Evolutionary conservation across 2,329 filamentous ascomycete species (phyloP), one percentile per base, ranked within the genome.

Genomic region (Fusarium sp.): DNA sequence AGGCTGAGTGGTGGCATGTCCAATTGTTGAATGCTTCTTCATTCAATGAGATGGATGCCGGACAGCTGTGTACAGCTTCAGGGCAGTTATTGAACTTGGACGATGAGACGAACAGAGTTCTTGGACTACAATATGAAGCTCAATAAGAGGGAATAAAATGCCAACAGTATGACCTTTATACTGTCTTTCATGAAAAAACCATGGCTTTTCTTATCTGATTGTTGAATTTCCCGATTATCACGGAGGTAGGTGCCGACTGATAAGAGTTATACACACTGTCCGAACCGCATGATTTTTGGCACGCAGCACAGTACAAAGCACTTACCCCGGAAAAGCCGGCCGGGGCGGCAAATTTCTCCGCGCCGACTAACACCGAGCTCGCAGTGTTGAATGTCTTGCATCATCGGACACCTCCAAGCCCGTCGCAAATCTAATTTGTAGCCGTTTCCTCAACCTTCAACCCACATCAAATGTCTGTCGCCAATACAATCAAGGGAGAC

Each of bases 401-500:
- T 77, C 75, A 77, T 72, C 67, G 61, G 67, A 44, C 34, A 56
- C 19, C 53, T 58, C 57, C 65, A 65, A 57, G 52, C 53, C 62
- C 45, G 67, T 71, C 70, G 72, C 70, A 50, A 75, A 62, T 61
- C 62, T 71, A 55, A 60, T 62, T 28, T 51, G 41, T 53, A 44
- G 53, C 46, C 62, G 55, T 63, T 59, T 41, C 51, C 49, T 25
- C 56, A 58, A 58, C 67, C 62, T 62, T 64, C 72, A 68, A 73
- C 63, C 77, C 79, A 54, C 69, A 77, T 81, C 58, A 58, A 55
- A 83, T 83, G 81, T 81, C 81, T 65, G 77, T 77, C 63, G 78
- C 78, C 57, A 74, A 74, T 52, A 76, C 76, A 62, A 68, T 81
- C 59, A 86, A 84, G 76, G 85, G 86, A 78, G 84, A 88, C 67